Evolutionary conservation across 2,329 filamentous ascomycete genomes (phyloP), one percentile per base, ranked within the genome.

Genomic region (Phialemonium atrogriseum): DNA sequence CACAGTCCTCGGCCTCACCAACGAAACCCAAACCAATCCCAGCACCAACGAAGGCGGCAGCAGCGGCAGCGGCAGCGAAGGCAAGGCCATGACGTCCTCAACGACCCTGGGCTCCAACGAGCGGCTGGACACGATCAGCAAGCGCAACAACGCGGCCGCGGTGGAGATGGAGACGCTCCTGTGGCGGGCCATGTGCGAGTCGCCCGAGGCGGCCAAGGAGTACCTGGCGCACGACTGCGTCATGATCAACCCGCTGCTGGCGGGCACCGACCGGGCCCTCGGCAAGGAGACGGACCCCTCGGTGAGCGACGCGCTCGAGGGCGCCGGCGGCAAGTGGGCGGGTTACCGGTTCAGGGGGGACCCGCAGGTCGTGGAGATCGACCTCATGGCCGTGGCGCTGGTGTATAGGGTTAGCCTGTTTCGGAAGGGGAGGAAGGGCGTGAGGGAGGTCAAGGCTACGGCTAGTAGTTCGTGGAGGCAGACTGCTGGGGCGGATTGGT

Each of bases 161-260:
- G 44, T 48, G 24, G 55, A 58, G 42, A 51, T 55, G 43, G 56
- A 59, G 46, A 56, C 52, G 6, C 47, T 58, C 5, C 46, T 59
- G 27, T 59, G 56, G 56, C 54, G 55, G 24, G 51, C 56, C 14
- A 45, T 59, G 17, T 53, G 49, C 49, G 54, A 59, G 46, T 49
- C 51, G 30, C 55, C 55, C 26, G 49, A 51, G 23, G 37, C 47
- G 6, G 52, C 54, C 0, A 45, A 49, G 25, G 55, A 58, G 36
- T 59, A 58, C 52, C 41, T 59, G 24, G 52, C 53, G 37, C 47
- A 54, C 38, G 56, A 58, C 46, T 54, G 50, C 45, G 44, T 56
- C 42, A 54, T 59, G 46, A 48, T 56, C 40, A 55, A 54, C 44
- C 54, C 54, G 14, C 38, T 59, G 15, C 41, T 57, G 8, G 44